Conservation (phyloP, 2,329 filamentous ascomycete genomes). For the Talaromyces verruculosus region DNA sequence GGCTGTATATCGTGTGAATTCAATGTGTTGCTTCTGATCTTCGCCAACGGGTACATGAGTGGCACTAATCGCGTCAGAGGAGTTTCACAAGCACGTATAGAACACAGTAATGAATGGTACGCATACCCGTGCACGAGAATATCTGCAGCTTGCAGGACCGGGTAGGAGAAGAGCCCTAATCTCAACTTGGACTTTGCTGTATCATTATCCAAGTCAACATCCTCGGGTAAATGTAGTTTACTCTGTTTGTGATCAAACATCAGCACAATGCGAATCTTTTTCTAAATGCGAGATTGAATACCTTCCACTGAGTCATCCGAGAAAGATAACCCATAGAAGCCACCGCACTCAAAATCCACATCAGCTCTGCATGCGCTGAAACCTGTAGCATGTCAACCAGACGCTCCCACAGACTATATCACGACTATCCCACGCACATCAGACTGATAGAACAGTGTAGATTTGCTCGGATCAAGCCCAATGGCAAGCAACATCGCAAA, state of each 20-base stretch:
- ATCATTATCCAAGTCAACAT: constrained; percentile 59
- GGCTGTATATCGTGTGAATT: constrained; percentile 84
- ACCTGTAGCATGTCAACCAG: constrained; percentile 51
- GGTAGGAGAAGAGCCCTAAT: constrained; percentile 91
- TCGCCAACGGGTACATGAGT: constrained; percentile 97
- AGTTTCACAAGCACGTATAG: background rate
- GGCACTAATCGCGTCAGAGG: constrained; percentile 53
- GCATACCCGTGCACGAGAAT: constrained; percentile 76
- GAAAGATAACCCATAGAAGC: constrained; percentile 91
- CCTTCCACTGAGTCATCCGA: constrained; percentile 99
- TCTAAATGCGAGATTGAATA: constrained; percentile 36
- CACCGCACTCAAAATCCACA: constrained; percentile 94
- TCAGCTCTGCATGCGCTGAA: constrained; percentile 78
- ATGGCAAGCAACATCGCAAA: constrained; percentile 80
- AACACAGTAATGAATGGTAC: background rate
- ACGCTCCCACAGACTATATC: background rate
- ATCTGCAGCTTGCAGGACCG: constrained; percentile 91
- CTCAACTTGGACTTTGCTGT: constrained; percentile 65
- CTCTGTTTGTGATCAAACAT: constrained; percentile 51
- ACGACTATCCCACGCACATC: constrained; percentile 53
- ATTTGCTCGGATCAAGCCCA: constrained; percentile 75
- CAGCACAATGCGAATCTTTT: background rate
- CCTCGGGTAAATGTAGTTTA: constrained; percentile 66
- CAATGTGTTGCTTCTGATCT: constrained; percentile 90
- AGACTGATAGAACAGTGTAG: constrained; percentile 79